Base-by-base conservation (phyloP, 257 asterid genomes). In the Rhazya stricta region DNA sequence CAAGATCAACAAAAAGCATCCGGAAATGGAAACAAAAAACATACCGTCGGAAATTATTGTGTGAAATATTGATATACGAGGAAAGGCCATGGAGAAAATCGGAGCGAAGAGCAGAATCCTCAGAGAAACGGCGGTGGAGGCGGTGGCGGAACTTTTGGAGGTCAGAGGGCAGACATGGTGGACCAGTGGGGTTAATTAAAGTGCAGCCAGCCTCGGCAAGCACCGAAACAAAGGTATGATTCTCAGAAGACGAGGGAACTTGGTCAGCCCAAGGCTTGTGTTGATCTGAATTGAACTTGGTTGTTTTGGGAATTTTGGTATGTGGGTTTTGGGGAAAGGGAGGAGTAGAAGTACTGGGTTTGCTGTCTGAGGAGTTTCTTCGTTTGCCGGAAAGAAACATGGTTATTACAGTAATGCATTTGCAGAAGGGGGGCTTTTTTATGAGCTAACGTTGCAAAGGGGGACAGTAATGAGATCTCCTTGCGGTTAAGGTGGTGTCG, bases 151-250 rank as follows among this genome's bases (percentile, higher is more conserved):
- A 87, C 80, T 75, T 82, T 79, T 86, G 88, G 61, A 86, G 81
- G 69, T 92, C 90, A 56, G 93, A 80, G 11, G 96, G 95, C 67
- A 92, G 79, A 81, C 85, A 85, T 12, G 96, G 92, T 10, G 96
- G 96, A 0, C 89, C 93, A 42, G 83, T 56, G 37, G 89, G 87
- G 81, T 87, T 88, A 69, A 79, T 82, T 60, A 92, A 81, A 13
- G 96, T 88, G 79, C 96, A 92, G 5, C 96, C 97, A 10, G 90
- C 92, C 46, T 86, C 96, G 3, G 97, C 97, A 74, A 92, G 80
- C 63, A 90, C 83, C 29, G 96, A 73, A 56, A 83, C 85, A 85
- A 90, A 85, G 42, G 74, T 77, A 68, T 86, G 86, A 1, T 78
- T 42, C 2, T 85, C 42, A 36, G 69, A 72, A n/a, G 73, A 12